phyloP scores from a whole-genome alignment of 306 rosid species.

The Fragaria ananassa region DNA sequence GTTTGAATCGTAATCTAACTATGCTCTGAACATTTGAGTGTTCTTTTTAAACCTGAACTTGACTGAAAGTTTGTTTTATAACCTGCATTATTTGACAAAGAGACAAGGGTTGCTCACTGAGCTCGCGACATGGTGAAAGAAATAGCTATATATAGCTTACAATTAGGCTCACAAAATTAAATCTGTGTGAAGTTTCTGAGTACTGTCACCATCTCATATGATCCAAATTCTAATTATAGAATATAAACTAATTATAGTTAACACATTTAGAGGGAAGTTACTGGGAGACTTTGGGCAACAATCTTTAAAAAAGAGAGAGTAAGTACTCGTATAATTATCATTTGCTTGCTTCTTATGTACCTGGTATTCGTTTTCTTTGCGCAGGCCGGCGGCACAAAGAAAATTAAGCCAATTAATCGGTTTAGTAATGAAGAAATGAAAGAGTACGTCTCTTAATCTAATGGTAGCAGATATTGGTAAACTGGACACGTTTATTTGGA shows the following conservation, averaged over 20 bases:
- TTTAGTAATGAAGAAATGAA: too few species aligned
- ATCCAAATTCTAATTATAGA: not conserved
- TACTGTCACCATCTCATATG: not conserved
- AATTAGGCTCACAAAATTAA: too few species aligned
- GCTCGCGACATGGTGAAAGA: not conserved
- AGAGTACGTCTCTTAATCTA: too few species aligned
- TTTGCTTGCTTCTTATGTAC: not conserved
- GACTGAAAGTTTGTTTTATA: not conserved
- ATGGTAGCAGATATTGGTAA: too few species aligned
- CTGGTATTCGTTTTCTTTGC: not conserved
- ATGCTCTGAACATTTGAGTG: too few species aligned
- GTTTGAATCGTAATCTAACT: not conserved
- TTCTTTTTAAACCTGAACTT: not conserved
- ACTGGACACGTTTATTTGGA: too few species aligned
- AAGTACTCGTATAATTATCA: not conserved
- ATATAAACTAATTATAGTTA: too few species aligned
- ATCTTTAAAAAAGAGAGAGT: not conserved
- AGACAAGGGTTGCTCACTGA: not conserved
- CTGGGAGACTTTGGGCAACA: not conserved
- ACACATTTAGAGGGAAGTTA: not conserved
- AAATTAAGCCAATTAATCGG: not conserved
- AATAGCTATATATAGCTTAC: not conserved
- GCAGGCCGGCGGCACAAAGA: not conserved
- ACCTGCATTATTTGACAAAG: not conserved
- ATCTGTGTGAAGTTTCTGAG: not conserved